Percentiles rank a stretch among this genome's conserved stretches.
Evolutionary conservation across 495 filamentous ascomycete species (phyloP).

Genomic region (Entonaema liquescens): DNA sequence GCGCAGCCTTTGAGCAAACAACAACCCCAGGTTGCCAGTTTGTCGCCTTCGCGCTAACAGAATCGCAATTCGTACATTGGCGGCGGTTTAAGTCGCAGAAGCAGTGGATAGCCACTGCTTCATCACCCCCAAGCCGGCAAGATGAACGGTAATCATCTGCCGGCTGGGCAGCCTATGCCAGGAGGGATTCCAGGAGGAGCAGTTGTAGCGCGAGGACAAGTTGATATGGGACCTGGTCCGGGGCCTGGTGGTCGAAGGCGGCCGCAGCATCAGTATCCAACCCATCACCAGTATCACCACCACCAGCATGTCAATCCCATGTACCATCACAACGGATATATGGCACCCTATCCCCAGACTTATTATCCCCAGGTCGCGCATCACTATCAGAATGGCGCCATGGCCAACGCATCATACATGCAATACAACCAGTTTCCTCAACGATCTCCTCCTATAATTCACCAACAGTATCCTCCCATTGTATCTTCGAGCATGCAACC

Average conservation of each 20-base stretch:
- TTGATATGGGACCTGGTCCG: constrained; percentile 52
- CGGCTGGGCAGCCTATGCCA: constrained; percentile 67
- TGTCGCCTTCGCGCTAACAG: background rate
- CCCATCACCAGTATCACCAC: constrained; percentile 45
- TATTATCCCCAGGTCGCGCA: constrained; percentile 52
- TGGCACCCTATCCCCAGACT: constrained; percentile 49
- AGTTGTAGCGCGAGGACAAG: constrained; percentile 36
- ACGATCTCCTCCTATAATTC: constrained; percentile 52
- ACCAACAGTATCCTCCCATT: constrained; percentile 55
- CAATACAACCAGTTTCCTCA: constrained; percentile 50
- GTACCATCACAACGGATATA: constrained; percentile 49
- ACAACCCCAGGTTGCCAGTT: background rate
- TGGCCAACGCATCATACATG: constrained; percentile 48
- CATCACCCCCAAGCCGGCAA: constrained; percentile 63
- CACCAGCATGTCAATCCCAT: constrained; percentile 46
- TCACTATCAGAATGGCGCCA: constrained; percentile 53
- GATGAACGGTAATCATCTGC: constrained; percentile 71
- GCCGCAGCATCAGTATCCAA: constrained; percentile 47
- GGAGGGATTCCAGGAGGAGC: constrained; percentile 42
- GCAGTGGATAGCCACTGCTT: constrained; percentile 60
- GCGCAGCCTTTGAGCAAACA: constrained; percentile 26
- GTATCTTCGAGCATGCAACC: constrained; percentile 47
- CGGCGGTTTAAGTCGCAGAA: constrained; percentile 31
- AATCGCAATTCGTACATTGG: constrained; percentile 15
- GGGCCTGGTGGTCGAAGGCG: constrained; percentile 41